Evolutionary conservation across 2,329 filamentous ascomycete genomes (phyloP).

Genomic region (Pezicula radicicola): DNA sequence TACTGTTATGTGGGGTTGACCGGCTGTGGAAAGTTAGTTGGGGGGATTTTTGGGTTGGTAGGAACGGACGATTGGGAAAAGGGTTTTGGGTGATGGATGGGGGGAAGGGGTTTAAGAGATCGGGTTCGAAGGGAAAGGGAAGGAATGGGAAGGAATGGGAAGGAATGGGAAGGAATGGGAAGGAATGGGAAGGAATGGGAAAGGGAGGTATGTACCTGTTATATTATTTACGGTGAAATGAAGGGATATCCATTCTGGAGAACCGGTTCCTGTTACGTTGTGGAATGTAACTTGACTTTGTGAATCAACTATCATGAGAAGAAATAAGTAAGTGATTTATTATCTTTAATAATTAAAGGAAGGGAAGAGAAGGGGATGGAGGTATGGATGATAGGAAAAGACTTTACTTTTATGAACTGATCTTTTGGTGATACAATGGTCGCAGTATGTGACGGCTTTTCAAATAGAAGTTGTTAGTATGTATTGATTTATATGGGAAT

Average conservation of each 20-base stretch:
- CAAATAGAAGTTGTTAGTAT: background rate
- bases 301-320: constrained; percentile 14
- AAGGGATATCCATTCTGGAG: constrained; percentile 34
- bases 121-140: too few relatives aligned
- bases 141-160: background rate
- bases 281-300: constrained; percentile 29
- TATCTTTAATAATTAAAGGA: constrained; percentile 6
- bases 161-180: background rate
- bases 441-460: constrained; percentile 2
- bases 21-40: constrained; percentile 19
- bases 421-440: constrained; percentile 9
- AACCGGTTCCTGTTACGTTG: constrained; percentile 34
- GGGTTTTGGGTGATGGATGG: background rate
- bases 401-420: constrained; percentile 12
- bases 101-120: too few relatives aligned
- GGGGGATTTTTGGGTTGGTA: too few relatives aligned
- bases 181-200: too few relatives aligned
- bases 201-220: constrained; percentile 15
- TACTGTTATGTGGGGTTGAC: constrained; percentile 31
- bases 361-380: too few relatives aligned
- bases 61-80: background rate
- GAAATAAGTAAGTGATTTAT: too few relatives aligned
- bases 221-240: constrained; percentile 32
- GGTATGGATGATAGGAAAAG: background rate
- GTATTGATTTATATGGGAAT: background rate